These are phyloP conservation scores for Phytopythium vexans DNA, from an alignment of 352 stramenopile species.

Conservation along the genomic window DNA sequence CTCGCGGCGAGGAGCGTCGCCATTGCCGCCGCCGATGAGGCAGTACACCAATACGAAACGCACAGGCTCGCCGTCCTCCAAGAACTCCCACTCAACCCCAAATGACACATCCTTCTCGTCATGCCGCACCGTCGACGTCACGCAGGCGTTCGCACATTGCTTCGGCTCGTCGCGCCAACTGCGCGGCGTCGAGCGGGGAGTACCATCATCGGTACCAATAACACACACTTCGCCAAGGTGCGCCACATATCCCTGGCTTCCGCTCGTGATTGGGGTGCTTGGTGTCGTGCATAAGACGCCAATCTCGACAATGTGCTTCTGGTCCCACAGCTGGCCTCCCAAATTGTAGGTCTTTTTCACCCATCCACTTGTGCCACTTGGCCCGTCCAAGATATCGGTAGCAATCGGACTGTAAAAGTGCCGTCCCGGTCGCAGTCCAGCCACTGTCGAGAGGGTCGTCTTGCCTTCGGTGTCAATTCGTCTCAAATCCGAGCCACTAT, in stretches of 20 bases:
- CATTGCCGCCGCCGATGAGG: conserved; percentile 6
- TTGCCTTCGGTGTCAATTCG: conserved; percentile 7
- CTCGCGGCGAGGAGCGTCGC: too few relatives aligned
- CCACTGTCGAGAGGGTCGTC: conserved; percentile 23
- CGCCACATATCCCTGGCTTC: conserved; percentile 22
- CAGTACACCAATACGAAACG: conserved; percentile 30
- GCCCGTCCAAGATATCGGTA: conserved; percentile 15
- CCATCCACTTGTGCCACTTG: conserved; percentile 20
- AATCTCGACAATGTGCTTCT: conserved; percentile 43
- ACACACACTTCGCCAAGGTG: conserved; percentile 34
- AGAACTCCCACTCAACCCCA: conserved; percentile 24
- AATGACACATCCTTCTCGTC: conserved; percentile 21
- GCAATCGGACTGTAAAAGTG: conserved; percentile 35
- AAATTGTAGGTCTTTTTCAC: conserved; percentile 38
- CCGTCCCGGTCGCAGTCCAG: conserved; percentile 19
- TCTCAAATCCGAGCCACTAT: conserved; percentile 8
- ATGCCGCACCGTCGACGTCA: conserved; percentile 16
- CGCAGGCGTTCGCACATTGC: conserved; percentile 15
- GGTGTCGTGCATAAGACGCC: conserved; percentile 35
- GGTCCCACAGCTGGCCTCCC: conserved; percentile 34
- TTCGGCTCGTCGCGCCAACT: conserved; percentile 13
- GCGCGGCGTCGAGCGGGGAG: too few relatives aligned
- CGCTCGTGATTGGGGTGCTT: conserved; percentile 10
- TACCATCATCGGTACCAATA: too few relatives aligned
- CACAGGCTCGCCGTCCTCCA: conserved; percentile 11